These are phyloP conservation scores for Kwoniella sp. DNA, from an alignment of 768 basidiomycete species.

Conservation along the genomic window DNA sequence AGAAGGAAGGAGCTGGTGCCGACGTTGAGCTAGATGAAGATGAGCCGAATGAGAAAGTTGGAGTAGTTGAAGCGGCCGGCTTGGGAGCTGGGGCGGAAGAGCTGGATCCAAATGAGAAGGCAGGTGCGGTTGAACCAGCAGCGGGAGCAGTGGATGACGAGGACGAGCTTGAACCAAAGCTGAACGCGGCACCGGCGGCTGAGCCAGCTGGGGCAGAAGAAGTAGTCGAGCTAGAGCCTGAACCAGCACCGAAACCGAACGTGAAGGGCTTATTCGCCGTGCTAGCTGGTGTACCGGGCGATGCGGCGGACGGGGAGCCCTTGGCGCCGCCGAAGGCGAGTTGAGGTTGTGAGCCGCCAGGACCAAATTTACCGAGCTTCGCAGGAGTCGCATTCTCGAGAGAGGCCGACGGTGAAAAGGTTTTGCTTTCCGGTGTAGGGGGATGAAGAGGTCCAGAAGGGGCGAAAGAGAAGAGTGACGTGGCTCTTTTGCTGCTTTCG, in stretches of 20 bases:
- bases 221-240: conserved; percentile 1
- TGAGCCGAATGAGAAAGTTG: conserved; percentile 16
- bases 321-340: conserved; percentile 46
- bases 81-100: conserved; percentile 12
- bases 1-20: conserved; percentile 17
- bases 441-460: conserved; percentile 46
- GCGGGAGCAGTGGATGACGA: neutral
- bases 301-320: conserved; percentile 11
- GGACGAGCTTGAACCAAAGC: conserved; percentile 24
- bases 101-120: conserved; percentile 26
- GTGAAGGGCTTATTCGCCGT: conserved; percentile 20
- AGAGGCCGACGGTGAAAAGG: conserved; percentile 37
- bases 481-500: conserved; percentile 23
- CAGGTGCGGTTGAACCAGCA: conserved; percentile 1
- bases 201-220: conserved; percentile 11
- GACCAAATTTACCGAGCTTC: conserved; percentile 49
- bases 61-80: conserved; percentile 4
- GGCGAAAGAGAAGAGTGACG: conserved; percentile 41
- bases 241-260: conserved; percentile 28
- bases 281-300: conserved; percentile 16
- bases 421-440: conserved; percentile 44
- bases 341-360: conserved; percentile 44
- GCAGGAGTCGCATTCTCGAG: conserved; percentile 34
- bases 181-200: conserved; percentile 24
- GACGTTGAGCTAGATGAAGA: conserved; percentile 13